These are phyloP conservation scores for Penicillium coffeae DNA, from an alignment of 495 filamentous ascomycete genomes.

Conservation along the genomic window DNA sequence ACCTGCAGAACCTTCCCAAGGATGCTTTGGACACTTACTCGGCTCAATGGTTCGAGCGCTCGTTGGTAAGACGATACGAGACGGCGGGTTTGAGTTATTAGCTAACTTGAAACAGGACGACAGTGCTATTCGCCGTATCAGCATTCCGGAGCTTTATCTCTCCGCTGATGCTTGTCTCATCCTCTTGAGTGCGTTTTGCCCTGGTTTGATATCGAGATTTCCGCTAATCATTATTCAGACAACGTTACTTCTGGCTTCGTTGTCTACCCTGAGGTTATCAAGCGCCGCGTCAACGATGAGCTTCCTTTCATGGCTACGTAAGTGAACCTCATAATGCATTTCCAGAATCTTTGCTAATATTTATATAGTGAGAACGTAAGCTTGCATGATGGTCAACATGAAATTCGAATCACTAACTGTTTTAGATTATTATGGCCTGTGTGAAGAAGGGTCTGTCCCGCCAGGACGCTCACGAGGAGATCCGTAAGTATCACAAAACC, in stretches of 20 bases:
- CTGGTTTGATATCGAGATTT: not conserved
- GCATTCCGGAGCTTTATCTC: constrained; percentile 78
- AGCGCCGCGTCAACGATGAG: constrained; percentile 64
- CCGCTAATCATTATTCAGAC: constrained; percentile 36
- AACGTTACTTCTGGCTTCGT: constrained; percentile 82
- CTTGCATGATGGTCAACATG: not conserved
- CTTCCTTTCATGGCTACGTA: constrained; percentile 87
- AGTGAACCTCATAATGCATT: constrained; percentile 14
- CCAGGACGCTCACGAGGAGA: constrained; percentile 90
- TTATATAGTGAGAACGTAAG: constrained; percentile 37
- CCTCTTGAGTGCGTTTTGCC: constrained; percentile 48
- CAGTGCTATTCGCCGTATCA: constrained; percentile 62
- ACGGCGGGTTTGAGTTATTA: constrained; percentile 1
- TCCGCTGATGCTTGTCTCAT: constrained; percentile 78
- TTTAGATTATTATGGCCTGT: constrained; percentile 79
- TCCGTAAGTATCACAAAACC: constrained; percentile 51
- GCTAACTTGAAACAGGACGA: constrained; percentile 37
- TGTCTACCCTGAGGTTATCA: constrained; percentile 79
- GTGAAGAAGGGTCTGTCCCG: constrained; percentile 69
- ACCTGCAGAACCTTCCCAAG: constrained; percentile 57
- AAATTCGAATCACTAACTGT: constrained; percentile 9
- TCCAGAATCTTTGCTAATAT: constrained; percentile 14
- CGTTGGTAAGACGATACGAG: constrained; percentile 35
- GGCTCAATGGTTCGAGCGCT: constrained; percentile 77
- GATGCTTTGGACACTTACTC: constrained; percentile 74